Conservation (phyloP, 108 stramenopile genomes). For the Thalassiosira profunda region DNA sequence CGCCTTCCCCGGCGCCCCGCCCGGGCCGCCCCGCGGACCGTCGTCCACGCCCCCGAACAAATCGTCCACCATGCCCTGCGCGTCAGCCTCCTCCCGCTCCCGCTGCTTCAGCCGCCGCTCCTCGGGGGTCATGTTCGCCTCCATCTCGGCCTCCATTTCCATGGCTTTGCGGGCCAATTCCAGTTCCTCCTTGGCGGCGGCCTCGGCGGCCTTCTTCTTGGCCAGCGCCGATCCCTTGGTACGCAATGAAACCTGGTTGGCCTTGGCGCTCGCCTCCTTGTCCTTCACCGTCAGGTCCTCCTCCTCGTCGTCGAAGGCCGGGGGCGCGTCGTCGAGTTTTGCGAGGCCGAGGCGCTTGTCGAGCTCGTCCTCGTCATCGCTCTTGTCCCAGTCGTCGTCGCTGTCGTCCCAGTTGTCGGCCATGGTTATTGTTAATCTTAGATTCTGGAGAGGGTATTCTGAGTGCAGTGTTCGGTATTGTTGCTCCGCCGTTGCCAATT, state of each 20-base stretch:
- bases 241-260: slow-evolving; percentile 46
- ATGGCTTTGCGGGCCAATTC: slow-evolving; percentile 86
- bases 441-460: too few relatives aligned
- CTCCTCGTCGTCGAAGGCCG: slow-evolving; percentile 86
- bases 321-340: slow-evolving; percentile 42
- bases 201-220: slow-evolving; percentile 78
- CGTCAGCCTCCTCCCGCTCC: slow-evolving; percentile 79
- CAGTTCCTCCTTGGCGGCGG: slow-evolving; percentile 64
- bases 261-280: slow-evolving; percentile 61
- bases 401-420: slow-evolving; percentile 88
- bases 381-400: slow-evolving; percentile 92
- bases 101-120: slow-evolving; percentile 66
- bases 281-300: slow-evolving; percentile 89
- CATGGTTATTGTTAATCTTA: slow-evolving; percentile 72
- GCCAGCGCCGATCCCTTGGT: slow-evolving; percentile 90
- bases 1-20: slow-evolving; percentile 12
- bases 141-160: slow-evolving; percentile 89
- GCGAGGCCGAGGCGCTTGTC: slow-evolving; percentile 70
- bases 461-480: too few relatives aligned
- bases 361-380: slow-evolving; percentile 82
- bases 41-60: slow-evolving; percentile 82
- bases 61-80: slow-evolving; percentile 83
- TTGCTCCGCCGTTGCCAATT: too few relatives aligned
- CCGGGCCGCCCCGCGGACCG: slow-evolving; percentile 3
- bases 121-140: slow-evolving; percentile 87